Base-by-base conservation (phyloP, 768 basidiomycete genomes). In the Pleurotus eryngii region DNA sequence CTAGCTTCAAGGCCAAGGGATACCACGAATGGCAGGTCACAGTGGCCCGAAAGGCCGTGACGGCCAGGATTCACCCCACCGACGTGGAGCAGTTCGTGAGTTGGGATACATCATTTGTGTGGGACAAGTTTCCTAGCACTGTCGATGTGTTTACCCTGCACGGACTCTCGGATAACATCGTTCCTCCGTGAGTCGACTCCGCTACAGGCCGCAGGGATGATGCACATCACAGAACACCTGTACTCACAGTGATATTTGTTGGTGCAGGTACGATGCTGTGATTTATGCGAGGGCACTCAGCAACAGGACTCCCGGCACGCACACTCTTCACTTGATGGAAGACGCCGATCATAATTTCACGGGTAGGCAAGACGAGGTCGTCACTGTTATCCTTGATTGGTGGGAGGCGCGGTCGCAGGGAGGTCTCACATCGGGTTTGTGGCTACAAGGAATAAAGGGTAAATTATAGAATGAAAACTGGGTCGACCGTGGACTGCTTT, bases 291-390 rank as follows among this genome's bases (percentile, higher is more conserved):
- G 80, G 14, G 82, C 81, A 1, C 75, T 89, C 46, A 79, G 84
- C 27, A 64, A 69, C 30, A 78, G 88, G 56, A 63, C 63, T 12
- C 81, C 85, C 18, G 91, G 89, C 47, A 89, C 87, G 5, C 88
- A 91, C 66, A 85, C 76, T 15, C 73, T 92, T 22, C 80, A 86
- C 65, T 72, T 87, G 22, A 71, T 90, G 39, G 91, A 92, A 67
- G 80, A 79, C 45, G 88, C 86, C 6, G 89, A 91, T 71, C 91
- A 92, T 65, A 92, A 92, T 69, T 88, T 86, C 63, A 84, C 82
- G 20, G 83, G 85, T 20, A 79, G 80, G 56, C 81, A 83, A 60
- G 86, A 89, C 55, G 82, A 89, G 50, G 77, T 92, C 12, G 83
- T 89, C 17, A 80, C 81, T 37, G 76, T 77, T 27, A 83, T 93